Base-by-base conservation (phyloP, 2,329 filamentous ascomycete genomes). In the Berkeleyomyces basicola region DNA sequence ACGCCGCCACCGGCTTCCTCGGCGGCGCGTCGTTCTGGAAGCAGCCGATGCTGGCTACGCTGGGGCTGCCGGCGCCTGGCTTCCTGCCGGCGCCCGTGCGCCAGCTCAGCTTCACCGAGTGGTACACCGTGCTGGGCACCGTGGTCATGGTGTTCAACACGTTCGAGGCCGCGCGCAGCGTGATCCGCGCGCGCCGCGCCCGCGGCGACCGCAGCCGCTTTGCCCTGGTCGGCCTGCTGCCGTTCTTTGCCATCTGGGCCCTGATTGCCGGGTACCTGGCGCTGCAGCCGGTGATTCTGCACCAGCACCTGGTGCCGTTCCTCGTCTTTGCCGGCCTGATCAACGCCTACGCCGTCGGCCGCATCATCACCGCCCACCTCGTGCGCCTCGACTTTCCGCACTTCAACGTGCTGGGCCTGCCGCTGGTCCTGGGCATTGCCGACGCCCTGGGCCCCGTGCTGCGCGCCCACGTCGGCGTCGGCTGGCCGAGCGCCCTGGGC, bases 1-100 rank as follows among this genome's bases (percentile, higher is more conserved):
- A 93, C 73, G 82, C 83, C 43, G 76, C 95, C 66, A 97, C 93
- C 3, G 92, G 87, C 59, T 83, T 84, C 71, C 82, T 90, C 69
- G 93, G 93, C 63, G 90, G 91, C 62, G 92, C 85, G 51, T 90
- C 87, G 72, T 95, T 96, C 77, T 99, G 93, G 93, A 85, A 93
- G 71, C 87, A 87, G 70, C 82, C 89, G 39, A 84, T 92, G 82
- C 76, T 96, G 37, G 74, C 78, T 43, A 85, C 83, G 9, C 65
- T 95, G 14, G 87, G 87, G 36, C 72, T 96, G n/a, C 79, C 85
- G 1, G 33, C 55, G 3, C 43, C 55, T 3, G 76, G 83, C 64
- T 74, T 76, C 43, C 72, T 76, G 23, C 60, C 61, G 1, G 7
- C 5, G 11, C n/a, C 43, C 3, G 62, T 95, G 62, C 95, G 93